A percentile compares a stretch with the other conserved stretches of the same genome.
These are phyloP conservation scores for Haberlea rhodopensis DNA, from an alignment of 257 asterid species.

Conservation along the genomic window DNA sequence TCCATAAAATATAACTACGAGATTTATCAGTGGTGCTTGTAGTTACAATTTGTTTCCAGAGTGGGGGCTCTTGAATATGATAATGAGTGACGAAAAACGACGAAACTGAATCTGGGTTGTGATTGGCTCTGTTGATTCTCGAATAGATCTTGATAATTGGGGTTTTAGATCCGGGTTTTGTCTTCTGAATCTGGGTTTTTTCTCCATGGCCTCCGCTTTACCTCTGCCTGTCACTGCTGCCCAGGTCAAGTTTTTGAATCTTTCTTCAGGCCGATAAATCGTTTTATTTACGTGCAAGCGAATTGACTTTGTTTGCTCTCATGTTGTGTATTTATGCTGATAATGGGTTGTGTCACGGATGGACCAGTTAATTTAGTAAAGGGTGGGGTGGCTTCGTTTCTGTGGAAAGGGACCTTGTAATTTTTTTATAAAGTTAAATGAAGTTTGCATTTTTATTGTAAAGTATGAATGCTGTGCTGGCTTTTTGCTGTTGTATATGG, in stretches of 20 bases:
- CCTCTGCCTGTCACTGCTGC: constrained; percentile 53
- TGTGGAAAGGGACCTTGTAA: too few relatives aligned
- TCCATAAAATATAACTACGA: too few relatives aligned
- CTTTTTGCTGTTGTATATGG: constrained; percentile 12
- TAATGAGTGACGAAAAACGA: background rate
- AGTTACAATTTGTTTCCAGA: constrained; percentile 12
- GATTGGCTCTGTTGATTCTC: background rate
- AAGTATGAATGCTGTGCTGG: constrained; percentile 1
- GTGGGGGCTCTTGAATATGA: constrained; percentile 18
- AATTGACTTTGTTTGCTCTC: background rate
- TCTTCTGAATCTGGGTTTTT: background rate
- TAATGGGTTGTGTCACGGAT: background rate
- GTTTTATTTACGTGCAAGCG: background rate
- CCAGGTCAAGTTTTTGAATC: constrained; percentile 31
- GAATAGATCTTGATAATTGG: constrained; percentile 28
- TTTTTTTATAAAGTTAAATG: too few relatives aligned
- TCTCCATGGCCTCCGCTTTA: constrained; percentile 42
- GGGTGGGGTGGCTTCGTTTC: too few relatives aligned
- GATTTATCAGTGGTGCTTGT: constrained; percentile 28
- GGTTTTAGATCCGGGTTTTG: constrained; percentile 8
- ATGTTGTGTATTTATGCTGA: background rate
- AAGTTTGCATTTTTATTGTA: too few relatives aligned
- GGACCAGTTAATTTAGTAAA: background rate
- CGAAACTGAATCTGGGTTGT: constrained; percentile 26
- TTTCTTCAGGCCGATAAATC: background rate